phyloP scores from a whole-genome alignment of 208 protist species.

The Herpetomonas tarakana region DNA sequence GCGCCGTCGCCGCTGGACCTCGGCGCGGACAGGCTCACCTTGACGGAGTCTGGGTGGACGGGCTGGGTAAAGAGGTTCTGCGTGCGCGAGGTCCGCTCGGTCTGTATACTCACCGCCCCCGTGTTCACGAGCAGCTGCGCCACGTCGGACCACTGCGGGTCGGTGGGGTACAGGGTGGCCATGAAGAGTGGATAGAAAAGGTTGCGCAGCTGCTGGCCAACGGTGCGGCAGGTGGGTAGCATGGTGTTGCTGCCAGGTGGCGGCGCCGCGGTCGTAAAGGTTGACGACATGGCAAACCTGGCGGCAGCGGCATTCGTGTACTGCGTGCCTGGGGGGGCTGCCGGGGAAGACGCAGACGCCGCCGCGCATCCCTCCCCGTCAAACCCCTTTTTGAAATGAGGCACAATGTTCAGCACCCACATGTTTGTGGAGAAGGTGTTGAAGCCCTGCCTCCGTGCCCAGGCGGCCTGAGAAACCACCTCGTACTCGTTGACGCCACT shows the following conservation, averaged over 20 bases:
- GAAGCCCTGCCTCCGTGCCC: slow-evolving; percentile 81
- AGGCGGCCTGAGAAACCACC: slow-evolving; percentile 60
- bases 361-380: not conserved
- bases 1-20: not conserved
- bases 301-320: not conserved
- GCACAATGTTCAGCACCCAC: slow-evolving; percentile 59
- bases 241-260: slow-evolving; percentile 39
- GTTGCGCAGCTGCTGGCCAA: slow-evolving; percentile 86
- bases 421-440: slow-evolving; percentile 75
- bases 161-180: slow-evolving; percentile 92
- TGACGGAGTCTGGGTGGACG: slow-evolving; percentile 52
- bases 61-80: slow-evolving; percentile 45
- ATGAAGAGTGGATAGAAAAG: slow-evolving; percentile 99
- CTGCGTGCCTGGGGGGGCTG: too few relatives aligned
- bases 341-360: not conserved
- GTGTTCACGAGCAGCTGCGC: slow-evolving; percentile 93
- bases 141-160: slow-evolving; percentile 84
- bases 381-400: not conserved
- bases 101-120: slow-evolving; percentile 92
- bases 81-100: slow-evolving; percentile 31
- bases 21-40: not conserved
- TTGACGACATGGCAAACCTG: not conserved
- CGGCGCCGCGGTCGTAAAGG: not conserved
- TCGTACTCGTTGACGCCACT: slow-evolving; percentile 76
- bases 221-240: slow-evolving; percentile 38